Percentiles rank a stretch among this genome's conserved stretches.
These are phyloP conservation scores for Sphaerulina vaccinii DNA, from an alignment of 2,329 filamentous ascomycete species.

Conservation along the genomic window DNA sequence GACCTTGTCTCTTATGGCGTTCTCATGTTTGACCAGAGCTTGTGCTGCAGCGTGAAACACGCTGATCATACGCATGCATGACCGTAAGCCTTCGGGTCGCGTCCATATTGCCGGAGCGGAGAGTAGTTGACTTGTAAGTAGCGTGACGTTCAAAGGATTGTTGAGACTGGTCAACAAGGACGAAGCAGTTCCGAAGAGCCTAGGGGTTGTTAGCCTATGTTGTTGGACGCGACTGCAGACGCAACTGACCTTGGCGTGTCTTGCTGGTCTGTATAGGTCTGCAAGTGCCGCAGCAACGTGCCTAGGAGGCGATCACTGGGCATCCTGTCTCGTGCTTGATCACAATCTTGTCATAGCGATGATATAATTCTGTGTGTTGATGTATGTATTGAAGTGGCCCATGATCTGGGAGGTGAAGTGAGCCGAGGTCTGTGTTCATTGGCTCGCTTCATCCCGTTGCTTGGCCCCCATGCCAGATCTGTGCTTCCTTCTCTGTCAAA, in stretches of 20 bases:
- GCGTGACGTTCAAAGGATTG: slow-evolving; percentile 71
- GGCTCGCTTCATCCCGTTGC: neutral
- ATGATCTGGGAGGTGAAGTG: neutral
- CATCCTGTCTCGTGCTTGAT: slow-evolving; percentile 47
- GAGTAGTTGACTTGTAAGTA: slow-evolving; percentile 71
- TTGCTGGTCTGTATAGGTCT: slow-evolving; percentile 57
- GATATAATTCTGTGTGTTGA: neutral
- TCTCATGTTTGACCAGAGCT: slow-evolving; percentile 52
- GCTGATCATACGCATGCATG: slow-evolving; percentile 65
- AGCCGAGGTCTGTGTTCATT: slow-evolving; percentile 8
- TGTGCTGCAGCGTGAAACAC: slow-evolving; percentile 69
- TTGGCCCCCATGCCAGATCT: neutral
- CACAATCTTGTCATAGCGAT: neutral
- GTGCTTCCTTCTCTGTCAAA: too few species aligned
- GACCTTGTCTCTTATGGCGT: slow-evolving; percentile 35
- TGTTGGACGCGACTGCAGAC: neutral
- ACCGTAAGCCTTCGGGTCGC: slow-evolving; percentile 59
- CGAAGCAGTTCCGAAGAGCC: slow-evolving; percentile 63
- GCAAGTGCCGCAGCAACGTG: slow-evolving; percentile 63
- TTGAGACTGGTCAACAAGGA: slow-evolving; percentile 67
- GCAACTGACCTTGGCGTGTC: slow-evolving; percentile 57
- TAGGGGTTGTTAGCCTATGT: slow-evolving; percentile 26
- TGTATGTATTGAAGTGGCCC: neutral
- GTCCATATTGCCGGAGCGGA: slow-evolving; percentile 70
- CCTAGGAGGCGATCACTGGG: slow-evolving; percentile 66